phyloP scores from a whole-genome alignment of 805 yeast species.

The Saccharomycopsis oosterbeekiorum region DNA sequence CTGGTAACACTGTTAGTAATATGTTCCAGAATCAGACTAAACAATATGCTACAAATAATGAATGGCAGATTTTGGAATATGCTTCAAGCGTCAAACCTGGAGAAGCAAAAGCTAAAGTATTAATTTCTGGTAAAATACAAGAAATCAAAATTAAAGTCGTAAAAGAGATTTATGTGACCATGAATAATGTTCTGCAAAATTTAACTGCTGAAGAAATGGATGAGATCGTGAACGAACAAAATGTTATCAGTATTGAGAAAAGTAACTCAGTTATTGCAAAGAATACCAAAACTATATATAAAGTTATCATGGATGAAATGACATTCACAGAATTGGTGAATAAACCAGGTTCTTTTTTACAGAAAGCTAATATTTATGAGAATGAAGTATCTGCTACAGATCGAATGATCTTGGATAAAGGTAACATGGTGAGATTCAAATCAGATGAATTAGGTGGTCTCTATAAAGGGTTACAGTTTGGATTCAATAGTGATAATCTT shows the following conservation, averaged over 20 bases:
- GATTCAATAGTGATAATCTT: conserved; percentile 60
- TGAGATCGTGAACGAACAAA: not conserved
- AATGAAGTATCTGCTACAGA: conserved; percentile 56
- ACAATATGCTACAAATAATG: conserved; percentile 54
- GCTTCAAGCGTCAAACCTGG: conserved; percentile 54
- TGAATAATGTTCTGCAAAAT: not conserved
- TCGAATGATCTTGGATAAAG: conserved; percentile 70
- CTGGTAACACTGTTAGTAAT: conserved; percentile 45
- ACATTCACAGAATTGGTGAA: conserved; percentile 42
- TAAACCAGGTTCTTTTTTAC: conserved; percentile 53
- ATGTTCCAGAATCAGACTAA: conserved; percentile 74
- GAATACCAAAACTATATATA: conserved; percentile 36
- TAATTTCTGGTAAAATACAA: conserved; percentile 65
- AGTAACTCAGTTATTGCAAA: conserved; percentile 61
- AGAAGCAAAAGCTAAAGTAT: conserved; percentile 61
- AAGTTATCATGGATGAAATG: conserved; percentile 54
- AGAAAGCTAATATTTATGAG: conserved; percentile 61
- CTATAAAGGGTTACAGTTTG: conserved; percentile 76
- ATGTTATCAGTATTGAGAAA: conserved; percentile 37
- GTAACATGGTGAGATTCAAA: conserved; percentile 61
- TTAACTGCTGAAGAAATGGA: not conserved
- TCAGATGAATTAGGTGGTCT: conserved; percentile 69
- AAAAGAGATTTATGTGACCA: conserved; percentile 42
- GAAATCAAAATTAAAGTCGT: conserved; percentile 65
- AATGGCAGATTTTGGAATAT: conserved; percentile 80